Evolutionary conservation across 768 basidiomycete genomes (phyloP).

Genomic region (Daedaleopsis sinensis): DNA sequence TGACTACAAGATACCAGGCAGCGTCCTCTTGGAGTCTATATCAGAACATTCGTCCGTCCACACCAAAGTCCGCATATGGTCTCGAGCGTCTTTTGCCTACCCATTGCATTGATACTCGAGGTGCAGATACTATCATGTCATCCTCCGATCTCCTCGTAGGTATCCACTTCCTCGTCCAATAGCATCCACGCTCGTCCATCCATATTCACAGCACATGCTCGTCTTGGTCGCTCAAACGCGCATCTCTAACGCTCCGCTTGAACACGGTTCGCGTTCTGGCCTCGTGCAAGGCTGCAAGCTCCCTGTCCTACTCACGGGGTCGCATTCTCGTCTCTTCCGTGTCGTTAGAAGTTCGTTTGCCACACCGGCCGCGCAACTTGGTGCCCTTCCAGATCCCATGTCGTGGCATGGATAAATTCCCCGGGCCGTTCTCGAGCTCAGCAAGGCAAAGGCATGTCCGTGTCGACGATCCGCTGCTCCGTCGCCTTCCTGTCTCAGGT

Average conservation of each 20-base stretch:
- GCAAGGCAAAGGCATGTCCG: neutral
- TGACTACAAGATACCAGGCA: constrained; percentile 10
- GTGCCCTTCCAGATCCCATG: neutral
- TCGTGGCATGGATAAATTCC: neutral
- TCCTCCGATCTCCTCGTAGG: constrained; percentile 26
- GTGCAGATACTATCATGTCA: constrained; percentile 24
- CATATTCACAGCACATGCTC: constrained; percentile 19
- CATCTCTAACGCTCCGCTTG: constrained; percentile 15
- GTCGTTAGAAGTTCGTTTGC: neutral
- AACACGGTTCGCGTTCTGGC: constrained; percentile 8
- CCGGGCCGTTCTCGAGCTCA: neutral
- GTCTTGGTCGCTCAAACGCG: constrained; percentile 10
- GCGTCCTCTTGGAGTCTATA: constrained; percentile 9
- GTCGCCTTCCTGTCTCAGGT: neutral
- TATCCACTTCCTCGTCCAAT: constrained; percentile 17
- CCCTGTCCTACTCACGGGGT: constrained; percentile 9
- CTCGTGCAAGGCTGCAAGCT: constrained; percentile 15
- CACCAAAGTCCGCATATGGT: constrained; percentile 10
- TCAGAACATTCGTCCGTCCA: constrained; percentile 12
- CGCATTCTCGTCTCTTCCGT: constrained; percentile 9
- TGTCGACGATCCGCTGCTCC: neutral
- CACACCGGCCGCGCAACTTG: neutral
- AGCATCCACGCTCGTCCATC: constrained; percentile 1
- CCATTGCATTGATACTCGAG: constrained; percentile 21
- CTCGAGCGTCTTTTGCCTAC: constrained; percentile 13